These are phyloP conservation scores for Fusarium anguioides DNA, from an alignment of 2,329 filamentous ascomycete genomes.

Conservation along the genomic window DNA sequence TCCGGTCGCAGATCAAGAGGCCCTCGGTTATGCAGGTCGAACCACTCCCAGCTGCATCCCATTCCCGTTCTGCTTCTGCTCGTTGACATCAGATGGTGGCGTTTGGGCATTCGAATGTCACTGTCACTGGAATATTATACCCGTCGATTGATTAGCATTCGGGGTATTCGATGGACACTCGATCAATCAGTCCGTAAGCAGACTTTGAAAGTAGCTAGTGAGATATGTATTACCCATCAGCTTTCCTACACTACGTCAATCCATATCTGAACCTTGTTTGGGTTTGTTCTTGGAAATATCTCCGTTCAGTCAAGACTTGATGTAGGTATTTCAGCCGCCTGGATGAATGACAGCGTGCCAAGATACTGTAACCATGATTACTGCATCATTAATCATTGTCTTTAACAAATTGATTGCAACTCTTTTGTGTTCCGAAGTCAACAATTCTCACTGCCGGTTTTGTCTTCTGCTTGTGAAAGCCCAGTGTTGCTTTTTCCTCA, in stretches of 20 bases:
- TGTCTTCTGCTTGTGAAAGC: slow-evolving; percentile 4
- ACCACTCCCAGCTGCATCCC: slow-evolving; percentile 44
- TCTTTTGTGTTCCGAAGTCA: neutral
- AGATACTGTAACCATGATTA: neutral
- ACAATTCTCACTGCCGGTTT: slow-evolving; percentile 12
- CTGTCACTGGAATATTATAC: slow-evolving; percentile 7
- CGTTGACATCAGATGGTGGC: slow-evolving; percentile 41
- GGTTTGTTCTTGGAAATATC: slow-evolving; percentile 32
- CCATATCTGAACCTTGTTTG: slow-evolving; percentile 11
- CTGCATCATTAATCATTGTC: slow-evolving; percentile 14
- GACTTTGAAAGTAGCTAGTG: neutral
- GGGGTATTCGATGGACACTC: neutral
- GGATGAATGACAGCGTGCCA: slow-evolving; percentile 18
- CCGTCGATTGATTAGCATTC: neutral
- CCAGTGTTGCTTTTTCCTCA: slow-evolving; percentile 26
- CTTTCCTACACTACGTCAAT: slow-evolving; percentile 1
- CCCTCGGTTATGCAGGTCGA: slow-evolving; percentile 55
- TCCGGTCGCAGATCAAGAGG: slow-evolving; percentile 51
- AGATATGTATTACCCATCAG: slow-evolving; percentile 21
- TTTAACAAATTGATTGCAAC: slow-evolving; percentile 21
- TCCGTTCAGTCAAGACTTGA: slow-evolving; percentile 24
- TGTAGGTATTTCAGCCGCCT: slow-evolving; percentile 19
- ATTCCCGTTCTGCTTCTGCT: slow-evolving; percentile 25
- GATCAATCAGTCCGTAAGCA: neutral
- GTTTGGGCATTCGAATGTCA: slow-evolving; percentile 22